These are phyloP conservation scores for Aspergillus wentii DNA, from an alignment of 495 filamentous ascomycete genomes.

Conservation along the genomic window DNA sequence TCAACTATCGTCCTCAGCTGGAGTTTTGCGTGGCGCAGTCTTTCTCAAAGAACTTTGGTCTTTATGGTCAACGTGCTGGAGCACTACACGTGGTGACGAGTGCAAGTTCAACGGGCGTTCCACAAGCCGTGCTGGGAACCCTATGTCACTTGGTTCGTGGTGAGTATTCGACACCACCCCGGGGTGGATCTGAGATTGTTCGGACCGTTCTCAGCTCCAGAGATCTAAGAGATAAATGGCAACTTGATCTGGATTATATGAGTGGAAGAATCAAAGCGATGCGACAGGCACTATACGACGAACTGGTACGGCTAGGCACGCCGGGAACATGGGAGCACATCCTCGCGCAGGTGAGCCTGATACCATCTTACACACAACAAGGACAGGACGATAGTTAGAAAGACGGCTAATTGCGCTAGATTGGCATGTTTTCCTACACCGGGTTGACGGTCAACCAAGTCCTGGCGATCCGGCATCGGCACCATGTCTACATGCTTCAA, in stretches of 20 bases:
- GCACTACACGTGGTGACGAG: constrained; percentile 21
- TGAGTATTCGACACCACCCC: constrained; percentile 28
- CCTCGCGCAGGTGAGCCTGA: constrained; percentile 1
- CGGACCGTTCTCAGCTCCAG: constrained; percentile 21
- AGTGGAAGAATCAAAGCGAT: constrained; percentile 20
- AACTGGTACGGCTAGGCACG: constrained; percentile 13
- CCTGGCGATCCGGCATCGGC: constrained; percentile 11
- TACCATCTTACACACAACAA: background rate
- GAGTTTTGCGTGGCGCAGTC: constrained; percentile 30
- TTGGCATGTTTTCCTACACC: constrained; percentile 28
- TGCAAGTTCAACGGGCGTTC: background rate
- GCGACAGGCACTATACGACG: constrained; percentile 20
- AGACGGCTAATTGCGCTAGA: constrained; percentile 5
- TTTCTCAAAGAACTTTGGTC: constrained; percentile 41
- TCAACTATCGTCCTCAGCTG: constrained; percentile 3
- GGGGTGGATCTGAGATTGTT: constrained; percentile 29
- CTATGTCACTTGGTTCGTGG: constrained; percentile 24
- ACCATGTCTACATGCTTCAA: constrained; percentile 20
- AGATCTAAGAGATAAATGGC: constrained; percentile 21
- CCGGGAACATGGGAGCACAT: constrained; percentile 23
- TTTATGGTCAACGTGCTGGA: constrained; percentile 36
- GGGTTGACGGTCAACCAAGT: constrained; percentile 16
- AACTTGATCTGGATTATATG: constrained; percentile 27
- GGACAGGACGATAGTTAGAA: background rate
- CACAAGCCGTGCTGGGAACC: constrained; percentile 6